Percentiles rank a stretch among this genome's conserved stretches.
Conservation (phyloP, 345 rosid genomes). For the Eucalyptus decipiens region DNA sequence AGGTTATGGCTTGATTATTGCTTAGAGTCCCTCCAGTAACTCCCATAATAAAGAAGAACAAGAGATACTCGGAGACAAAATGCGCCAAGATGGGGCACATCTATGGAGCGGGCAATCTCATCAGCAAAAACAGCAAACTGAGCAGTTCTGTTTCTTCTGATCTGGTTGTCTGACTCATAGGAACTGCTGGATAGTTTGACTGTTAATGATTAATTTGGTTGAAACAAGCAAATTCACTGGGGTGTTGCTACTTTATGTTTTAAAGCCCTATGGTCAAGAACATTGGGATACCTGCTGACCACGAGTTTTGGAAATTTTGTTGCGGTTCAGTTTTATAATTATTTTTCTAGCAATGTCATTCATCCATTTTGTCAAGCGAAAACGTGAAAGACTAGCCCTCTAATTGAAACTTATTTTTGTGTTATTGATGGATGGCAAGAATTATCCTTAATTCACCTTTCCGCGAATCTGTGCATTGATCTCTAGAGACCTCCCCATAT, state of each 20-base stretch:
- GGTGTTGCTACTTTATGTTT: too few species aligned
- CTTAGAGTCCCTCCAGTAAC: background rate
- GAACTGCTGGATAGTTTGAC: rapidly evolving
- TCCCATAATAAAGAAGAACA: background rate
- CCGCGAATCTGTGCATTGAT: background rate
- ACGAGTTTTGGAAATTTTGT: background rate
- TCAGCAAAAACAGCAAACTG: too few species aligned
- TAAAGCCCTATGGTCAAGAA: too few species aligned
- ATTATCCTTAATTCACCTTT: background rate
- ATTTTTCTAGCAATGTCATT: too few species aligned
- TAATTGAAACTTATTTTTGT: background rate
- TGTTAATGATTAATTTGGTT: rapidly evolving
- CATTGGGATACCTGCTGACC: too few species aligned
- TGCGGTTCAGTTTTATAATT: background rate
- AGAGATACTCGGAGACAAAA: background rate
- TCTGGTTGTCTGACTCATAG: too few species aligned
- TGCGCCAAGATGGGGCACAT: background rate
- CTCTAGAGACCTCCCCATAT: background rate
- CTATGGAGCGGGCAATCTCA: background rate
- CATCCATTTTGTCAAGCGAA: too few species aligned
- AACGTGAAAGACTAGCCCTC: too few species aligned
- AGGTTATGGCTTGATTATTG: background rate
- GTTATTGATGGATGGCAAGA: background rate
- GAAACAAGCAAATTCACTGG: too few species aligned
- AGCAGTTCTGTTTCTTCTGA: too few species aligned